Evolutionary conservation across 108 stramenopile species (phyloP).

Genomic region (Nitzschia putrida): DNA sequence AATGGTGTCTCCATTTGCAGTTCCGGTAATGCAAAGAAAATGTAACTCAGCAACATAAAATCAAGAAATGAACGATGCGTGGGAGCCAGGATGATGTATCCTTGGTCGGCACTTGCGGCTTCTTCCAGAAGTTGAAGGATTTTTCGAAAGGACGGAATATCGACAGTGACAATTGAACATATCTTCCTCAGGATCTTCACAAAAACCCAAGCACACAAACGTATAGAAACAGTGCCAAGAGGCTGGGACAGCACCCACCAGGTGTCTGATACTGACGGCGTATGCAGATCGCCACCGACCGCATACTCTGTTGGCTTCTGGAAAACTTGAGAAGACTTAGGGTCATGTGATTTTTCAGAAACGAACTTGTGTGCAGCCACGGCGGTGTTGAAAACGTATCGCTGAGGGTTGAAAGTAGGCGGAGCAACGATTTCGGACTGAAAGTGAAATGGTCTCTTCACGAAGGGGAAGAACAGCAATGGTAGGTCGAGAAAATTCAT

Average conservation of each 20-base stretch:
- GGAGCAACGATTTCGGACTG: slow-evolving; percentile 64
- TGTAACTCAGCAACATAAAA: slow-evolving; percentile 79
- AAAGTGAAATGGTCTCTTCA: slow-evolving; percentile 73
- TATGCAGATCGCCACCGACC: slow-evolving; percentile 57
- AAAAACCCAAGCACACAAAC: slow-evolving; percentile 64
- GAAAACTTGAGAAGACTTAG: background rate
- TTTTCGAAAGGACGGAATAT: slow-evolving; percentile 57
- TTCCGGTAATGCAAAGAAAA: slow-evolving; percentile 82
- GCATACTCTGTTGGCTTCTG: slow-evolving; percentile 26
- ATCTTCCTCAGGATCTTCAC: slow-evolving; percentile 59
- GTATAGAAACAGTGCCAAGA: slow-evolving; percentile 52
- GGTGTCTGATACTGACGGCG: slow-evolving; percentile 41
- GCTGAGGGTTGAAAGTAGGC: slow-evolving; percentile 62
- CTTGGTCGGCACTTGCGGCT: slow-evolving; percentile 4
- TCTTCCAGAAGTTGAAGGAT: slow-evolving; percentile 26
- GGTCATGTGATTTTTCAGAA: slow-evolving; percentile 23
- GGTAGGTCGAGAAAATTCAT: slow-evolving; percentile 74
- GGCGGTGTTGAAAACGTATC: slow-evolving; percentile 77
- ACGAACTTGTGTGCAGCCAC: slow-evolving; percentile 75
- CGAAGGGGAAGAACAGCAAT: slow-evolving; percentile 83
- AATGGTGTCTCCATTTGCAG: slow-evolving; percentile 72
- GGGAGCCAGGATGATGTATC: slow-evolving; percentile 70
- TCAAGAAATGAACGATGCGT: slow-evolving; percentile 88
- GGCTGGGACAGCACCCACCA: slow-evolving; percentile 85
- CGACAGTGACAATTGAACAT: slow-evolving; percentile 62